Evolutionary conservation across 345 rosid genomes (phyloP).

Genomic region (Citrus sp.): DNA sequence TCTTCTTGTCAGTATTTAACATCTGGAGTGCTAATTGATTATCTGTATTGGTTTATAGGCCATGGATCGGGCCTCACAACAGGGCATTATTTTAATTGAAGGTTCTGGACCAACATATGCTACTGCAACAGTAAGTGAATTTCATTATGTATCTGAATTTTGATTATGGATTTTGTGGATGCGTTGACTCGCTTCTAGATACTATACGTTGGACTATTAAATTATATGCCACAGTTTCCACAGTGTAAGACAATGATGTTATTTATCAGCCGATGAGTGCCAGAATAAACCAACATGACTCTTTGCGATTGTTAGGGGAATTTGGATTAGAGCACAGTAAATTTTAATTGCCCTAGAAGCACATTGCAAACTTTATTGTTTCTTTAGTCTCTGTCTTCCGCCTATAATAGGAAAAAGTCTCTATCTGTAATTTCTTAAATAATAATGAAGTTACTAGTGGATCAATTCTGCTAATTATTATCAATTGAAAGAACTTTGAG

Average conservation of each 20-base stretch:
- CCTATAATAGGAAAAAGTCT: background rate
- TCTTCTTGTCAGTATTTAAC: background rate
- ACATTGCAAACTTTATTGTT: background rate
- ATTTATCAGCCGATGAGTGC: background rate
- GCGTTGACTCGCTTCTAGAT: background rate
- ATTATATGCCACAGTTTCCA: background rate
- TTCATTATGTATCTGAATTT: conserved; percentile 8
- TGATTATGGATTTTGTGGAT: conserved; percentile 14
- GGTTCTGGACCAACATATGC: conserved; percentile 96
- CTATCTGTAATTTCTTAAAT: background rate
- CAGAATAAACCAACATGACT: background rate
- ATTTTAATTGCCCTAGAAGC: background rate
- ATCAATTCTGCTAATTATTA: background rate
- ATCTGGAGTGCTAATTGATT: background rate
- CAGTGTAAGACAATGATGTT: background rate
- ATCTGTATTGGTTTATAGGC: conserved; percentile 45
- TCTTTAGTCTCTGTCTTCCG: background rate
- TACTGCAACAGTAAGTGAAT: conserved; percentile 62
- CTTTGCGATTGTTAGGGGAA: background rate
- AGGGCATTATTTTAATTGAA: conserved; percentile 74
- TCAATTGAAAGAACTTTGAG: background rate
- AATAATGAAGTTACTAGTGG: background rate
- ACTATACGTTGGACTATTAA: background rate
- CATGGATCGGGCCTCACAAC: conserved; percentile 67
- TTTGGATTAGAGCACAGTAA: background rate